phyloP scores from a whole-genome alignment of 2,329 filamentous ascomycete species.

The Cytospora mali region DNA sequence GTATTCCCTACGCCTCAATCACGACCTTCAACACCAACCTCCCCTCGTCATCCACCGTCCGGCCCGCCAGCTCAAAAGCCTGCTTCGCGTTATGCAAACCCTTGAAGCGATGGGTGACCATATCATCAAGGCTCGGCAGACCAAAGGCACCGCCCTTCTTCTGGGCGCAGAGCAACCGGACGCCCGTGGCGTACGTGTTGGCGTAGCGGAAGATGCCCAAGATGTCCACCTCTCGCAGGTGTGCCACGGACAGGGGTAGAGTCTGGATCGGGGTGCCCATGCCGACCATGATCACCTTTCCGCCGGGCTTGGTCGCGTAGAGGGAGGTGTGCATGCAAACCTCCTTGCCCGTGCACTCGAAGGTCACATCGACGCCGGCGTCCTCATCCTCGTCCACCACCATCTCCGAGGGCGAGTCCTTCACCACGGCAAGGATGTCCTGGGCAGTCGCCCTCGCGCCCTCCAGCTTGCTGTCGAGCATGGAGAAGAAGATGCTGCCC shows the following conservation, averaged over 20 bases:
- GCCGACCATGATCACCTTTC: constrained; percentile 74
- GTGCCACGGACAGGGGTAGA: constrained; percentile 71
- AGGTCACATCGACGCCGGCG: constrained; percentile 68
- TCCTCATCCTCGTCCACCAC: constrained; percentile 36
- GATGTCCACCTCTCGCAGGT: constrained; percentile 75
- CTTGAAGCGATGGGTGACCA: constrained; percentile 74
- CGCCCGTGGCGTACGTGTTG: constrained; percentile 74
- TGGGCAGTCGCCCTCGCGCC: constrained; percentile 52
- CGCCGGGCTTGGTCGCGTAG: constrained; percentile 70
- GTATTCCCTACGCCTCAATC: constrained; percentile 51
- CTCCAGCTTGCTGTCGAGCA: constrained; percentile 52
- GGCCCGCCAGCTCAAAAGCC: constrained; percentile 71
- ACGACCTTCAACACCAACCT: constrained; percentile 75
- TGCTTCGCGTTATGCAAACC: constrained; percentile 63
- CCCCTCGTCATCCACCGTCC: constrained; percentile 67
- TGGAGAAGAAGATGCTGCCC: constrained; percentile 49
- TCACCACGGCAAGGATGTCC: constrained; percentile 51
- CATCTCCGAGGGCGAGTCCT: constrained; percentile 33
- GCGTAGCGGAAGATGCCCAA: constrained; percentile 79
- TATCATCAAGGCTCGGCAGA: constrained; percentile 66
- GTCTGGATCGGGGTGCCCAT: constrained; percentile 80
- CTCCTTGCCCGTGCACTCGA: constrained; percentile 78
- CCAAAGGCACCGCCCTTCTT: constrained; percentile 43
- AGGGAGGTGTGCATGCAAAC: constrained; percentile 75
- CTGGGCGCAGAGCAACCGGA: constrained; percentile 58